Conservation (phyloP, 495 filamentous ascomycete species). For the Umbilicaria muhlenbergii region DNA sequence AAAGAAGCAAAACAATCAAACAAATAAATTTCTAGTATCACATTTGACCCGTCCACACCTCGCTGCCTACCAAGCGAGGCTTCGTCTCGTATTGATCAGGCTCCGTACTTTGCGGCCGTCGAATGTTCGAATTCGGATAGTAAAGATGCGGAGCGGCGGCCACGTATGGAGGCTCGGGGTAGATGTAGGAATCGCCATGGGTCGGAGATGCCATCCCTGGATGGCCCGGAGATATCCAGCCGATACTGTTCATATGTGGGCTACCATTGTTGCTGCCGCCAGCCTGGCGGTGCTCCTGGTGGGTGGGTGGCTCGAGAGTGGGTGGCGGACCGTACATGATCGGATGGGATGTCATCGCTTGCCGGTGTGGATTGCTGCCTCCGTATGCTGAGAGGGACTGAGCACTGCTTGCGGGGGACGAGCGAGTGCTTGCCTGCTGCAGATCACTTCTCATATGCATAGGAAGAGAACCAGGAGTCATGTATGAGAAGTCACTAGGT, state of each 20-base stretch:
- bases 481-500: constrained; percentile 47
- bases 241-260: constrained; percentile 55
- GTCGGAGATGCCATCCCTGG: constrained; percentile 46
- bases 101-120: constrained; percentile 55
- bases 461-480: constrained; percentile 55
- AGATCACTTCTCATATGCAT: constrained; percentile 67
- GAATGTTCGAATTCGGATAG: constrained; percentile 43
- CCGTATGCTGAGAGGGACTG: constrained; percentile 42
- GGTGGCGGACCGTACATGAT: constrained; percentile 65
- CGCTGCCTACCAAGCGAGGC: constrained; percentile 24
- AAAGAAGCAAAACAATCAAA: not conserved
- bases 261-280: constrained; percentile 49
- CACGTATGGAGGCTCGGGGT: constrained; percentile 51
- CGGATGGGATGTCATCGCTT: constrained; percentile 67
- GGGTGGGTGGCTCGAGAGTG: constrained; percentile 76
- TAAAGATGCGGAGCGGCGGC: constrained; percentile 51
- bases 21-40: not conserved
- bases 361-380: constrained; percentile 40
- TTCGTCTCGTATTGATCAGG: constrained; percentile 53
- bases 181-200: constrained; percentile 48
- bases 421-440: constrained; percentile 56
- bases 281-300: constrained; percentile 48
- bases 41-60: constrained; percentile 2
- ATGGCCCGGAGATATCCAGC: constrained; percentile 61
- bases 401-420: constrained; percentile 47